Percentiles rank a stretch among this genome's conserved stretches.
Conservation (phyloP, 2,329 filamentous ascomycete genomes). For the Fusarium foetens region DNA sequence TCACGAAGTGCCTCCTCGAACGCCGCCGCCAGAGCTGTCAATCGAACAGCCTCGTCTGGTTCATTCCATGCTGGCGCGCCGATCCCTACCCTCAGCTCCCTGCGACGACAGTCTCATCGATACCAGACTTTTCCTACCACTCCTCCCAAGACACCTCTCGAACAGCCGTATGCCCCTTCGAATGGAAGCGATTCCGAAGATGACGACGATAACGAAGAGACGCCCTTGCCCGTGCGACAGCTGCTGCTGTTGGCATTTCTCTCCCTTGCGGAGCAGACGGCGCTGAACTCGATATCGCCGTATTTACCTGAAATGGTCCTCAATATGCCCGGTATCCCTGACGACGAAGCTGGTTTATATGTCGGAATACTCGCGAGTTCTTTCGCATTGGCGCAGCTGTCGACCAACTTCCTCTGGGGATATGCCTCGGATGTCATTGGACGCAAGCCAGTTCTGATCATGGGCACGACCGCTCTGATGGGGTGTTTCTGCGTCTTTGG, state of each 20-base stretch:
- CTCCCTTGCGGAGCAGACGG: slow-evolving; percentile 92
- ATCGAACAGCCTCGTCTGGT: slow-evolving; percentile 51
- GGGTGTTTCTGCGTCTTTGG: slow-evolving; percentile 87
- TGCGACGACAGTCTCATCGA: slow-evolving; percentile 61
- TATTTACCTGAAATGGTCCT: slow-evolving; percentile 94
- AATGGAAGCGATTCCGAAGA: slow-evolving; percentile 43
- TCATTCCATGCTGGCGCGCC: slow-evolving; percentile 65
- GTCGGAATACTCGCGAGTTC: slow-evolving; percentile 90
- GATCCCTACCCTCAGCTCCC: slow-evolving; percentile 52
- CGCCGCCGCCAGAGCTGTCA: slow-evolving; percentile 4
- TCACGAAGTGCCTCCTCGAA: slow-evolving; percentile 19
- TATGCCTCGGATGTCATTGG: slow-evolving; percentile 72
- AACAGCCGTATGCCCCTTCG: slow-evolving; percentile 51
- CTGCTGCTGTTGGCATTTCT: slow-evolving; percentile 87
- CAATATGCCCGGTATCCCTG: slow-evolving; percentile 82
- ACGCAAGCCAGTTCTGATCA: slow-evolving; percentile 77
- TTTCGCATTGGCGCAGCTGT: slow-evolving; percentile 91
- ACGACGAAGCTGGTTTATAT: slow-evolving; percentile 80
- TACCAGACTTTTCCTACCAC: slow-evolving; percentile 86
- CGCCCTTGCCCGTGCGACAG: slow-evolving; percentile 84
- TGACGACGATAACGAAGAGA: slow-evolving; percentile 61
- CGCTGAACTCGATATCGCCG: slow-evolving; percentile 93
- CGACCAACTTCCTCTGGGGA: slow-evolving; percentile 79
- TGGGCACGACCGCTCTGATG: slow-evolving; percentile 85
- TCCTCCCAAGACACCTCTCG: slow-evolving; percentile 73